Base-by-base conservation (phyloP, 2,329 filamentous ascomycete species). In the Diaporthe sp. region DNA sequence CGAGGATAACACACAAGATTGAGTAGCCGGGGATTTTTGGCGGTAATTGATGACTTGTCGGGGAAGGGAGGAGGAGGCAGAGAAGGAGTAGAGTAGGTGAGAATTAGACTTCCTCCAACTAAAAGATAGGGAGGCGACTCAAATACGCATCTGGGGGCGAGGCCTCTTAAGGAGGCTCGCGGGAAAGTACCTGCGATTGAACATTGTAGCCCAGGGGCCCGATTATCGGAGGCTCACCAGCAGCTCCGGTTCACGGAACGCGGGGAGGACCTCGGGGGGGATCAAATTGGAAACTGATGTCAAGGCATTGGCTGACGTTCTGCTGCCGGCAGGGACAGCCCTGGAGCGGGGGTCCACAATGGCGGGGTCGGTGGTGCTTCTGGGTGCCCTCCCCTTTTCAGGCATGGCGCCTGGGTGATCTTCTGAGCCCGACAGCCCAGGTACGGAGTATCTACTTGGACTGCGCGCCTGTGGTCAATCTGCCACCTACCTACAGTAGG, bases 181-280 rank as follows among this genome's bases (percentile, higher is more conserved):
- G 22, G 65, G 13, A 69, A 51, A 51, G 46, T 55, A 69, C 65
- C 65, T 55, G 49, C 65, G 34, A 69, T 69, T 69, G 34, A 69
- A 55, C 65, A 69, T 42, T 55, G 65, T 42, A 55, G 25, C 37
- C 71, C 22, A 59, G 39, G 28, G 49, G 68, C 79, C 82, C 82
- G 82, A 83, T 82, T 31, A 79, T 83, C 82, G 82, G 82, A 83
- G 80, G 46, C 46, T 51, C 44, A 68, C 75, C 73, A 57, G 67
- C 55, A 73, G 76, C 79, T 82, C 82, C 82, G 81, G 81, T 82
- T 78, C 77, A 76, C 81, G 82, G 82, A 83, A 83, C 83, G 82
- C 82, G 82, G 82, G 82, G 82, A 79, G 79, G 78, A 77, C 77
- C 77, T 77, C n/a, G 46, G 65, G 46, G 55, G 55, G 44, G 39